A percentile compares a stretch with the other conserved stretches of the same genome.
These are phyloP conservation scores for Hygrophoropsis aurantiaca DNA, from an alignment of 768 basidiomycete species.

Conservation along the genomic window DNA sequence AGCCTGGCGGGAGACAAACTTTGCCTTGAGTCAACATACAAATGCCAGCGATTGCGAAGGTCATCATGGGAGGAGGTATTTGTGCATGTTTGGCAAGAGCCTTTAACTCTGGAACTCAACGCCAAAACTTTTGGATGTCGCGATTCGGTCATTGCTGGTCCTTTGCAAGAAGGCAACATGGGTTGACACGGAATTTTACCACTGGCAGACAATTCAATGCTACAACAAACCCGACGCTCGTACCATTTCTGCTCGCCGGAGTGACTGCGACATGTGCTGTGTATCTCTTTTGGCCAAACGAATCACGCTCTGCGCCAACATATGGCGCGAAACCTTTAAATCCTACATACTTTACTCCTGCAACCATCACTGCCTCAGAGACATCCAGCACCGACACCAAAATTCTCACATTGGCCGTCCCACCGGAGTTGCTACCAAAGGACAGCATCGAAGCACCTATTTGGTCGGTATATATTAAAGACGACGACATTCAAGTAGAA, in stretches of 20 bases:
- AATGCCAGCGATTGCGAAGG: neutral
- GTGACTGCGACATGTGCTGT: slow-evolving; percentile 41
- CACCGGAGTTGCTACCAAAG: slow-evolving; percentile 38
- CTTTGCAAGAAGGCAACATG: neutral
- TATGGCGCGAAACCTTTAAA: slow-evolving; percentile 37
- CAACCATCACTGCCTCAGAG: slow-evolving; percentile 55
- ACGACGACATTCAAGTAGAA: slow-evolving; percentile 87
- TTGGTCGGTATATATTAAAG: slow-evolving; percentile 81
- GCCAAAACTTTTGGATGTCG: slow-evolving; percentile 15
- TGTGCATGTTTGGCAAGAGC: slow-evolving; percentile 21
- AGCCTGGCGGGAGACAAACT: slow-evolving; percentile 6
- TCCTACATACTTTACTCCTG: slow-evolving; percentile 53
- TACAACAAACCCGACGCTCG: neutral
- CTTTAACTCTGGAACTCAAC: slow-evolving; percentile 11
- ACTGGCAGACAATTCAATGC: neutral
- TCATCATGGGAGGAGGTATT: slow-evolving; percentile 13
- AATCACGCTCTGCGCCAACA: slow-evolving; percentile 46
- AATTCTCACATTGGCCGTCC: slow-evolving; percentile 60
- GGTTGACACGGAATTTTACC: neutral
- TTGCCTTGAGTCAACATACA: neutral
- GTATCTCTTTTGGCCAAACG: slow-evolving; percentile 55
- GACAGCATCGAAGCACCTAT: slow-evolving; percentile 39
- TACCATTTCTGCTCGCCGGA: slow-evolving; percentile 31
- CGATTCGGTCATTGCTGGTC: slow-evolving; percentile 11
- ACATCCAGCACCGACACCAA: slow-evolving; percentile 58